Base-by-base conservation (phyloP, 257 asterid genomes). In the Lycium ferocissimum region DNA sequence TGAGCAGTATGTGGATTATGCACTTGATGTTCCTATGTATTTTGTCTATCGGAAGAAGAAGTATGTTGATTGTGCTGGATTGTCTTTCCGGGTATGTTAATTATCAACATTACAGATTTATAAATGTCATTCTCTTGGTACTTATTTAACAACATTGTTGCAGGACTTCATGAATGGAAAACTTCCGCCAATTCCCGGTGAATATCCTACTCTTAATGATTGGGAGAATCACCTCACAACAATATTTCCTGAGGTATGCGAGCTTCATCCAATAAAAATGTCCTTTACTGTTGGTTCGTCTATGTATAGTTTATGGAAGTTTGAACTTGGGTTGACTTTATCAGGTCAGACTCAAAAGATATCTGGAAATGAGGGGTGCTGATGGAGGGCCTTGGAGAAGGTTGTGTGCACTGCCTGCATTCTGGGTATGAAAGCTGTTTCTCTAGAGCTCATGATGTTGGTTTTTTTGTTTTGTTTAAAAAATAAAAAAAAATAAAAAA, bases 321-420 rank as follows among this genome's bases (percentile, higher is more conserved):
- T 3, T 26, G 54, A 85, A 49, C 84, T 81, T 58, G 83, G 69
- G 62, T 65, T 85, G 45, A 57, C 62, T 86, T 72, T 85, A 86
- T 66, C 93, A 97, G 99, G 99, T 97, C 56, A 92, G 99, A 91
- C 98, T 97, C 70, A 97, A 95, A 92, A 85, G 99, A 82, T 95
- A 97, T 91, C 89, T 97, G 93, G 98, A 95, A 92, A 97, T 95
- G 99, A 89, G 99, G 80, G 99, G 99, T 84, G 99, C 98, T 84
- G 98, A 97, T 85, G 99, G 99, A 75, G 99, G 98, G 86, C 98
- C 99, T 83, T 97, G 98, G 98, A 93, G 99, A 89, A 91, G 98
- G 89, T 92, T 95, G 53, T 95, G 99, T 38, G 99, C 99, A 3
- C 88, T 97, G 79, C 99, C 99, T 89, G 98, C 99, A 58, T 92